These are phyloP conservation scores for Penicillium crystallinum DNA, from an alignment of 495 filamentous ascomycete species.

Conservation along the genomic window DNA sequence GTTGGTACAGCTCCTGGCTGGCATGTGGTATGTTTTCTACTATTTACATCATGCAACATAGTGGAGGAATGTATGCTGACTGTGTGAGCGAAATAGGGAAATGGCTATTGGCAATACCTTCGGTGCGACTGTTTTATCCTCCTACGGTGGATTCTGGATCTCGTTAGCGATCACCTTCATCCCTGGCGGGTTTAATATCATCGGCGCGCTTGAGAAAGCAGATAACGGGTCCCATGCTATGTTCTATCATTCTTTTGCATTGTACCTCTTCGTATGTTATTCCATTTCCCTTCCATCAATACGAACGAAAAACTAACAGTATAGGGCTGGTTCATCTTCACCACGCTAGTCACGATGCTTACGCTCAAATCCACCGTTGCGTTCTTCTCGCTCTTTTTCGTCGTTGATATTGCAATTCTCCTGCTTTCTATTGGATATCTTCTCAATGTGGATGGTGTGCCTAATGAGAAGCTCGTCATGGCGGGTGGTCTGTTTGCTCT, in stretches of 20 bases:
- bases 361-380: constrained; percentile 85
- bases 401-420: constrained; percentile 78
- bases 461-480: constrained; percentile 50
- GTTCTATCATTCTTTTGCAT: constrained; percentile 63
- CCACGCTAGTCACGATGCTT: constrained; percentile 69
- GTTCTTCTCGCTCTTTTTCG: constrained; percentile 87
- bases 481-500: constrained; percentile 79
- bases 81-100: constrained; percentile 56
- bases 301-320: neutral
- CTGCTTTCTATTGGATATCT: constrained; percentile 68
- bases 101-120: constrained; percentile 94
- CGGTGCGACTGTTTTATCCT: constrained; percentile 88
- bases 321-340: constrained; percentile 89
- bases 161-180: constrained; percentile 77
- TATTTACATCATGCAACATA: neutral
- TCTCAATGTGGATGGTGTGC: constrained; percentile 31
- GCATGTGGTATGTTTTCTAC: constrained; percentile 80
- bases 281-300: too few relatives aligned
- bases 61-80: neutral
- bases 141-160: constrained; percentile 95
- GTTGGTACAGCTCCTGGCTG: constrained; percentile 76
- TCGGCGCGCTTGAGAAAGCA: constrained; percentile 30
- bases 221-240: constrained; percentile 40
- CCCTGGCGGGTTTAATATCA: constrained; percentile 60
- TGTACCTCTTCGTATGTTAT: constrained; percentile 63